A percentile compares a stretch with the other conserved stretches of the same genome.
These are phyloP conservation scores for Phytopythium delawarense DNA, from an alignment of 352 stramenopile species.

Conservation along the genomic window DNA sequence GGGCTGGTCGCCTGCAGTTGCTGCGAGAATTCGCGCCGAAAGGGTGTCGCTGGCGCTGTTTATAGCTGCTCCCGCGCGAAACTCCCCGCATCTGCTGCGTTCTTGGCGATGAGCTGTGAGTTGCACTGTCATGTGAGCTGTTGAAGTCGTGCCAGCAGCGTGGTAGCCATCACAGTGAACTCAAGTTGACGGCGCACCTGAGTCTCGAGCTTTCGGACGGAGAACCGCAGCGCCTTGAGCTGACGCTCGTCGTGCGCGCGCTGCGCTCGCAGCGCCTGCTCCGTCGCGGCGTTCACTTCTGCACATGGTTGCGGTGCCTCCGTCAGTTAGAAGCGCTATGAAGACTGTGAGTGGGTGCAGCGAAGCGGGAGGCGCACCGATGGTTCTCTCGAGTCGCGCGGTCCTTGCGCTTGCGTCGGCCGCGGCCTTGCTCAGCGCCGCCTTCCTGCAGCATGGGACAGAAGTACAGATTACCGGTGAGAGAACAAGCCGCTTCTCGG, in stretches of 20 bases:
- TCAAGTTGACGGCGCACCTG: conserved; percentile 4
- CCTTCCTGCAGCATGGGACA: not conserved
- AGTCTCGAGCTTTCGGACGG: conserved; percentile 15
- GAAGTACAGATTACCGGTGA: not conserved
- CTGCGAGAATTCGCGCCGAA: not conserved
- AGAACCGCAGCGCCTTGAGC: conserved; percentile 22
- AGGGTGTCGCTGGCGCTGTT: not conserved
- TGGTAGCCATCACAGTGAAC: conserved; percentile 8
- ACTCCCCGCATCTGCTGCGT: not conserved
- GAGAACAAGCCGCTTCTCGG: not conserved
- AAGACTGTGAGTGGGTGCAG: not conserved
- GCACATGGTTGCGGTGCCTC: not conserved
- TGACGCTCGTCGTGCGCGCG: conserved; percentile 17
- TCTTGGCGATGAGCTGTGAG: not conserved
- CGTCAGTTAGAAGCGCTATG: not conserved
- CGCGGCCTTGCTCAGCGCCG: not conserved
- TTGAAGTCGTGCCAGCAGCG: not conserved
- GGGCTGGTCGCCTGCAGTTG: not conserved
- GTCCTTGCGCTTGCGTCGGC: not conserved
- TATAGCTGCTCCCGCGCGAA: not conserved
- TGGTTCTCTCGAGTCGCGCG: not conserved
- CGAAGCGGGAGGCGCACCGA: not conserved
- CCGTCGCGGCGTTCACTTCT: conserved; percentile 2
- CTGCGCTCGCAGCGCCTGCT: conserved; percentile 1
- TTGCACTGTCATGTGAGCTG: not conserved